A percentile compares a stretch with the other conserved stretches of the same genome.
Evolutionary conservation across 192 early-diverging fungal species (phyloP).

Genomic region (Coemansia sp.): DNA sequence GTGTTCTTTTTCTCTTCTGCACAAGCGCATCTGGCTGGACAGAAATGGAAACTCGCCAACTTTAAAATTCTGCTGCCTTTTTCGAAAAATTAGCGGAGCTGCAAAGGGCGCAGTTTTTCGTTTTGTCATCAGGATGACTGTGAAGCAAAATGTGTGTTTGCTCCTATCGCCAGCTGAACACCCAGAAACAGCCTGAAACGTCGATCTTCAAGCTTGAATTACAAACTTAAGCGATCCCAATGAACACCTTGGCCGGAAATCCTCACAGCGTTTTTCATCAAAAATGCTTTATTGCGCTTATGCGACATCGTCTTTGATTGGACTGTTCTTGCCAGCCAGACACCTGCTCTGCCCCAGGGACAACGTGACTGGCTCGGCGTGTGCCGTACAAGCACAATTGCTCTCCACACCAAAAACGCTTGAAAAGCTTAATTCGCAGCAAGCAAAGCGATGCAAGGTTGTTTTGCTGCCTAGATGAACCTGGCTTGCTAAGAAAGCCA

Average conservation of each 20-base stretch:
- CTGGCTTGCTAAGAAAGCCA: no score
- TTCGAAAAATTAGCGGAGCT: not conserved
- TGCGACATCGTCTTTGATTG: not conserved
- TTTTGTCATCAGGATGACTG: not conserved
- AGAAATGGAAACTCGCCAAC: not conserved
- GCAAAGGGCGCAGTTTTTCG: not conserved
- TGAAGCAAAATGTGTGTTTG: not conserved
- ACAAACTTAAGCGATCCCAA: not conserved
- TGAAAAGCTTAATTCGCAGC: not conserved
- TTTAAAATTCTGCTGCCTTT: not conserved
- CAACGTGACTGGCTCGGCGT: not conserved
- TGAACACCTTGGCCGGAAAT: not conserved
- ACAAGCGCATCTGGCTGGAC: not conserved
- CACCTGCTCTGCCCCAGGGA: not conserved
- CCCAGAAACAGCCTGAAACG: not conserved
- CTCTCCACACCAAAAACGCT: not conserved
- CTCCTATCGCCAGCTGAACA: not conserved
- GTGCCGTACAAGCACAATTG: not conserved
- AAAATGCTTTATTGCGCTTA: not conserved
- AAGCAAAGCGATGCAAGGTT: not conserved
- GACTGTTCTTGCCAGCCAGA: not conserved
- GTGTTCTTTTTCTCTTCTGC: not conserved
- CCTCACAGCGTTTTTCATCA: not conserved
- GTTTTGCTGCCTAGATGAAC: no score
- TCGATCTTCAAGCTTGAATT: not conserved